Evolutionary conservation across 2,329 filamentous ascomycete species (phyloP).

Genomic region (Monosporascus sp.): DNA sequence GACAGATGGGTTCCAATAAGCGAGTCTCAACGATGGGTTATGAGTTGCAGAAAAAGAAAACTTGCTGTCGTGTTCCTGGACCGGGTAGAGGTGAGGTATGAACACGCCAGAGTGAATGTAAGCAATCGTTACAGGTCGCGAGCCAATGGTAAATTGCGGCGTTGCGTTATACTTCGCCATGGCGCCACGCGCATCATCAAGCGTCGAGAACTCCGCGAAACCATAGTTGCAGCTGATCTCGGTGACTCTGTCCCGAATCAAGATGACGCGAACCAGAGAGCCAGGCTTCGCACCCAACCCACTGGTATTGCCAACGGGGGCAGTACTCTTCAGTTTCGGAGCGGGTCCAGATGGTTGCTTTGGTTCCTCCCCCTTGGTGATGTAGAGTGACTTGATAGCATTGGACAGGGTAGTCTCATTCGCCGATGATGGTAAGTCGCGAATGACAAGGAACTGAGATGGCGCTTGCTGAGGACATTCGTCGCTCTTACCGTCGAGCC

Average conservation of each 20-base stretch:
- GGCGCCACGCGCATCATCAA: conserved; percentile 71
- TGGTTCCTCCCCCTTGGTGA: conserved; percentile 48
- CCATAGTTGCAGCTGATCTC: conserved; percentile 76
- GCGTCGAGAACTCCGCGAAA: conserved; percentile 75
- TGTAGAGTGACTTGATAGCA: conserved; percentile 67
- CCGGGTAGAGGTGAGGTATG: conserved; percentile 60
- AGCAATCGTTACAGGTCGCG: conserved; percentile 62
- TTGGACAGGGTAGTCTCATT: conserved; percentile 68
- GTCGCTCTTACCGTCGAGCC: conserved; percentile 43
- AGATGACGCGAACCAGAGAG: conserved; percentile 69
- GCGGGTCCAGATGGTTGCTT: conserved; percentile 38
- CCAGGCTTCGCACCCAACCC: conserved; percentile 66
- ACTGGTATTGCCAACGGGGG: conserved; percentile 46
- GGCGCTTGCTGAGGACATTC: conserved; percentile 45
- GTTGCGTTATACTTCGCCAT: conserved; percentile 65
- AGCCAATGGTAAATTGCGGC: conserved; percentile 72
- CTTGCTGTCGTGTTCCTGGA: conserved; percentile 48
- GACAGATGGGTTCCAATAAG: conserved; percentile 71
- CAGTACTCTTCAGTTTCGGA: conserved; percentile 54
- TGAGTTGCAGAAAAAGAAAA: conserved; percentile 67
- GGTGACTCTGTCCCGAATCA: conserved; percentile 66
- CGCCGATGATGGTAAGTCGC: conserved; percentile 63
- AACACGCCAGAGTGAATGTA: conserved; percentile 85
- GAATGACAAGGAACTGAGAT: conserved; percentile 72
- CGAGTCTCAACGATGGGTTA: conserved; percentile 61